Evolutionary conservation across 345 rosid genomes (phyloP).

Genomic region (Rhodamnia rubescens): DNA sequence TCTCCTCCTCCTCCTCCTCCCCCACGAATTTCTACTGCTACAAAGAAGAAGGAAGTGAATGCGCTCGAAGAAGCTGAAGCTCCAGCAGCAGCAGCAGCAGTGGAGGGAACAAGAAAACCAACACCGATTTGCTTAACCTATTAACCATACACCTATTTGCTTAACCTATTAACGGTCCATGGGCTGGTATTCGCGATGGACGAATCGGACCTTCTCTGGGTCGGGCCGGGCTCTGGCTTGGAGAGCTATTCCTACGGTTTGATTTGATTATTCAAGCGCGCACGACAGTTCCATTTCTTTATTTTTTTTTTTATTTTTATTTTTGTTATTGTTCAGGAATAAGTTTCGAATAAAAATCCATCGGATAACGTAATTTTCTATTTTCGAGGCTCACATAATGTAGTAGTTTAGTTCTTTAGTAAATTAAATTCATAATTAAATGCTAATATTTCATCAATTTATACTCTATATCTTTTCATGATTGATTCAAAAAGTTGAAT

Average conservation of each 20-base stretch:
- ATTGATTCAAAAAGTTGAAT: not conserved
- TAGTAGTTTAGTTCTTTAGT: not conserved
- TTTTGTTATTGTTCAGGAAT: no score
- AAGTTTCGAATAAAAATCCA: no score
- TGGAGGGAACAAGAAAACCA: not conserved
- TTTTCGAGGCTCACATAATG: not conserved
- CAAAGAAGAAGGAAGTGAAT: not conserved
- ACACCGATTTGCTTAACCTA: not conserved
- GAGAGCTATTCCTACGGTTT: not conserved
- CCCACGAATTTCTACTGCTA: not conserved
- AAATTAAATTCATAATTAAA: not conserved
- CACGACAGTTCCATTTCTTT: no score
- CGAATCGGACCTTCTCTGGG: not conserved
- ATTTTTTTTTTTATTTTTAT: no score
- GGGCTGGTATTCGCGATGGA: not conserved
- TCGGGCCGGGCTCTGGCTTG: not conserved
- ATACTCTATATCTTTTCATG: not conserved
- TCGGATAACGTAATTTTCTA: no score
- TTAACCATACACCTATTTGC: not conserved
- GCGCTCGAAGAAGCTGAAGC: not conserved
- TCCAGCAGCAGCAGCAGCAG: not conserved
- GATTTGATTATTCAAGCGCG: not conserved
- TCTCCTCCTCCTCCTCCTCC: not conserved
- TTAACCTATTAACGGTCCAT: not conserved
- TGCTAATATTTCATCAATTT: not conserved